Conservation (phyloP, 495 filamentous ascomycete genomes). For the Hypoxylon intermedium region DNA sequence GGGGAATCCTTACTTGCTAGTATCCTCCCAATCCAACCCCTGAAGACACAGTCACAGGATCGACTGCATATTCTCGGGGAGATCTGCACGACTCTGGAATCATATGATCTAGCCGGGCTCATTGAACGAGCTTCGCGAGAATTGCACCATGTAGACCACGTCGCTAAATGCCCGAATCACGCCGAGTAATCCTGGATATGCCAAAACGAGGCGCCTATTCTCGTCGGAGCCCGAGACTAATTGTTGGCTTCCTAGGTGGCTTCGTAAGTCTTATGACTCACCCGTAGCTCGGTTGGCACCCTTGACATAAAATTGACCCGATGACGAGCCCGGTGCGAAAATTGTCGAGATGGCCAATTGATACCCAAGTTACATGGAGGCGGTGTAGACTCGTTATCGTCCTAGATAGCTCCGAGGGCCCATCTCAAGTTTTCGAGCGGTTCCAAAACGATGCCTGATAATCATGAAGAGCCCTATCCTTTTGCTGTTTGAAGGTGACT, state of each 20-base stretch:
- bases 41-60: too few relatives aligned
- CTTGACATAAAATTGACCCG: slow-evolving; percentile 6
- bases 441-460: slow-evolving; percentile 16
- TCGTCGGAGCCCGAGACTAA: slow-evolving; percentile 9
- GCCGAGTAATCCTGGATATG: too few relatives aligned
- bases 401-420: not conserved
- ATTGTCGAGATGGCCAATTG: slow-evolving; percentile 15
- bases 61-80: too few relatives aligned
- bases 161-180: too few relatives aligned
- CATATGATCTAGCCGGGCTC: too few relatives aligned
- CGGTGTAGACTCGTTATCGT: slow-evolving; percentile 12
- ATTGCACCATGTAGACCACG: too few relatives aligned
- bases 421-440: not conserved
- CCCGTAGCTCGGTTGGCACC: not conserved
- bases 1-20: too few relatives aligned
- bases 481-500: slow-evolving; percentile 3
- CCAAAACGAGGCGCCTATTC: too few relatives aligned
- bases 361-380: slow-evolving; percentile 9
- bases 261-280: not conserved
- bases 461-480: slow-evolving; percentile 4
- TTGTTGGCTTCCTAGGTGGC: not conserved
- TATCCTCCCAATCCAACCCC: too few relatives aligned
- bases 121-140: too few relatives aligned
- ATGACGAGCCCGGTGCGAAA: slow-evolving; percentile 10
- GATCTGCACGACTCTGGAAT: too few relatives aligned